These are phyloP conservation scores for Borovskyia barvae DNA, from an alignment of 208 protist genomes.

Conservation along the genomic window DNA sequence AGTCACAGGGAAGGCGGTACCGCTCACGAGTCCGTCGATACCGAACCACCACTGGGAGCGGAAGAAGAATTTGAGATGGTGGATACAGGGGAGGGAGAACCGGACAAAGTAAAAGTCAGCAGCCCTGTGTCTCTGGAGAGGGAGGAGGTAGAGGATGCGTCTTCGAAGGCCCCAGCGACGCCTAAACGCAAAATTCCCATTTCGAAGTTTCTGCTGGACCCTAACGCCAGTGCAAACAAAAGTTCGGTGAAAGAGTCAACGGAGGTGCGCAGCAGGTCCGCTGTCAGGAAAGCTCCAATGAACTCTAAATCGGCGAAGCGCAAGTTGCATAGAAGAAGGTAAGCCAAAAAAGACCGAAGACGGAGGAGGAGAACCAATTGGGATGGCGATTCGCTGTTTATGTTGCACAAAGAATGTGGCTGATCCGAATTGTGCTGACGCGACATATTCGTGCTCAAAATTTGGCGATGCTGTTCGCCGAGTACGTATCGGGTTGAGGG, in stretches of 20 bases:
- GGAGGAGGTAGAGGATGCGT: neutral
- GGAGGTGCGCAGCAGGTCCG: too few relatives aligned
- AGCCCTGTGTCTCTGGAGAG: too few relatives aligned
- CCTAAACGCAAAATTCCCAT: constrained; percentile 22
- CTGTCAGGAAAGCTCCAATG: too few relatives aligned
- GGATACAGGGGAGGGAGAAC: neutral
- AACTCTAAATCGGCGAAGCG: constrained; percentile 11
- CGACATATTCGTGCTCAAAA: too few relatives aligned
- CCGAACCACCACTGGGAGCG: neutral
- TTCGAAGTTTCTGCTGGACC: constrained; percentile 28
- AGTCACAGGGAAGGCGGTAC: neutral
- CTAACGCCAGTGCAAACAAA: too few relatives aligned
- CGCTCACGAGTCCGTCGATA: neutral
- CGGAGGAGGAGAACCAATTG: neutral
- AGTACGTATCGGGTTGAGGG: too few relatives aligned
- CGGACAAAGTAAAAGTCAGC: too few relatives aligned
- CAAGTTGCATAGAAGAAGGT: constrained; percentile 28
- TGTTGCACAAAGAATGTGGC: neutral
- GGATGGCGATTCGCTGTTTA: neutral
- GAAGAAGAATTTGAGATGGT: neutral
- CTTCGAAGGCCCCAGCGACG: neutral
- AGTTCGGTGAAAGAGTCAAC: too few relatives aligned
- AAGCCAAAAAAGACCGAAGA: neutral
- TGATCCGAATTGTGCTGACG: too few relatives aligned
- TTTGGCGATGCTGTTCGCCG: too few relatives aligned